Evolutionary conservation across 352 stramenopile species (phyloP).

Genomic region (Sclerospora graminicola): DNA sequence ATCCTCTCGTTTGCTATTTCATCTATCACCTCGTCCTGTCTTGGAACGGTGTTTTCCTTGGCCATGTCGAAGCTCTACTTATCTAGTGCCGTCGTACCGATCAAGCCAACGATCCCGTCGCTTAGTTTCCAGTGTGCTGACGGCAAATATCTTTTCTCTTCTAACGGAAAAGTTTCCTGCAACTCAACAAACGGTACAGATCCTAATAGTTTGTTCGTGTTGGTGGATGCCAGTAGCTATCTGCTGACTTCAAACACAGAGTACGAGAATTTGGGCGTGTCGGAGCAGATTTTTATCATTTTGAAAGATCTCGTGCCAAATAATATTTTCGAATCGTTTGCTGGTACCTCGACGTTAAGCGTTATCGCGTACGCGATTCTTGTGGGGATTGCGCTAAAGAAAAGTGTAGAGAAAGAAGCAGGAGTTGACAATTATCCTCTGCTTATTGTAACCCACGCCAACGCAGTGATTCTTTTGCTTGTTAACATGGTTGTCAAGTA

Average conservation of each 20-base stretch:
- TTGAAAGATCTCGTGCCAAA: conserved; percentile 49
- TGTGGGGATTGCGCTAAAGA: conserved; percentile 51
- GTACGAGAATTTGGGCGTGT: conserved; percentile 35
- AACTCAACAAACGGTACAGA: conserved; percentile 20
- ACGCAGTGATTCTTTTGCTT: conserved; percentile 58
- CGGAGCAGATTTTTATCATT: conserved; percentile 64
- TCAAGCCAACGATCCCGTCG: conserved; percentile 13
- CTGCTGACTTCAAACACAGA: conserved; percentile 57
- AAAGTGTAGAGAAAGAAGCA: conserved; percentile 37
- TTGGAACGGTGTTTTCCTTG: conserved; percentile 35
- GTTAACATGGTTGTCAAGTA: conserved; percentile 58
- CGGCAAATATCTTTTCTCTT: conserved; percentile 24
- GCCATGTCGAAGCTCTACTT: conserved; percentile 29
- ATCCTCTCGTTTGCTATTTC: conserved; percentile 30
- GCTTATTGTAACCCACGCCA: conserved; percentile 52
- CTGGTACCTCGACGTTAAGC: conserved; percentile 41
- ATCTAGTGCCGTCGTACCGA: conserved; percentile 16
- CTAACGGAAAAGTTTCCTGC: conserved; percentile 35
- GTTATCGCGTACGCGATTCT: conserved; percentile 67
- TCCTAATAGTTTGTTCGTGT: conserved; percentile 26
- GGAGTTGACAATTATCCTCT: conserved; percentile 56
- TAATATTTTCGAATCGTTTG: conserved; percentile 64
- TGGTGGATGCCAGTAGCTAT: conserved; percentile 81
- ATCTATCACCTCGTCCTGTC: conserved; percentile 36
- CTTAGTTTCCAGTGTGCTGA: conserved; percentile 41